Base-by-base conservation (phyloP, 176 grass and related monocot species). In the Cenchrus purpureus region DNA sequence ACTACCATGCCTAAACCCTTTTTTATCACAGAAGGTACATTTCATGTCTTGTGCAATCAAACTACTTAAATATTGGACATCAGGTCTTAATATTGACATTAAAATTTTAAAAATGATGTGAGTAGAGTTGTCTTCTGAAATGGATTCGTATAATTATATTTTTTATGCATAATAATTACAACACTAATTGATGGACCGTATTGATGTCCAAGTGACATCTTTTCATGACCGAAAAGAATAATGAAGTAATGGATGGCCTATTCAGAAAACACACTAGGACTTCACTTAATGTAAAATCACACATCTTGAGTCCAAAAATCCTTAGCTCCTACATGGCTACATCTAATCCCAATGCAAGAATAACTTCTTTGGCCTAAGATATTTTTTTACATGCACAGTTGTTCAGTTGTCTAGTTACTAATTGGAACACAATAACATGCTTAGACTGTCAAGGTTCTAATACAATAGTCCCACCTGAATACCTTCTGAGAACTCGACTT, bases 401-500 rank as follows among this genome's bases (percentile, higher is more conserved):
- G 8, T 71, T 45, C 28, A 12, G 34, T 55, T 43, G 16, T 40
- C 32, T 22, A 74, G 17, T n/a, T 78, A 83, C n/a, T 64, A 22
- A 71, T 19, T 83, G 34, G 60, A 22, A 11, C 22, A 46, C 61
- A 59, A 25, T 9, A 78, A n/a, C 19, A 54, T 49, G 58, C 54
- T 11, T 59, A 58, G 40, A 82, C 58, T 82, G 71, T 32, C 12
- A 68, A 40, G 37, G 31, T 56, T 72, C 66, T 62, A 83, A 56
- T 72, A 71, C 44, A 51, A 68, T 62, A 71, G n/a, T 65, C 74
- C 83, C 65, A 92, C 90, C 83, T 92, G 87, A 80, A 92, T 92
- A 79, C 86, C 86, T 76, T 92, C 57, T 28, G 90, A 92, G 61
- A 92, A 86, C 32, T 92, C 86, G 83, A 92, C 83, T 83, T 89